Evolutionary conservation across 495 filamentous ascomycete genomes (phyloP).

Genomic region (Aspergillus conjunctus): DNA sequence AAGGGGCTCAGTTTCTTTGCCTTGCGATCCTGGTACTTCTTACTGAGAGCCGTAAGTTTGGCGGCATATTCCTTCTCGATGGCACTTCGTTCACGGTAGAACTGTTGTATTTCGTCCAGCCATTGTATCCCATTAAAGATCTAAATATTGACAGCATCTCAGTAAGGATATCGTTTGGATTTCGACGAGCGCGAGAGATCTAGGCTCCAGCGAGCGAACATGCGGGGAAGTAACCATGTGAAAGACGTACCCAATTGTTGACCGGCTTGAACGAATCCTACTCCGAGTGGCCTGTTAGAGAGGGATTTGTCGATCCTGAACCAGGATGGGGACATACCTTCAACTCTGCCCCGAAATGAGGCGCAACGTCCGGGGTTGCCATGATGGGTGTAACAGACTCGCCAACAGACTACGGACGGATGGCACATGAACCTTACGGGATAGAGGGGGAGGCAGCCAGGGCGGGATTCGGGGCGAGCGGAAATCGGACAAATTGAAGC

Average conservation of each 20-base stretch:
- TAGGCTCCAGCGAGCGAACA: slow-evolving; percentile 22
- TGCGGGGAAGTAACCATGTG: slow-evolving; percentile 18
- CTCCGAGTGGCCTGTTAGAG: slow-evolving; percentile 5
- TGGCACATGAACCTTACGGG: slow-evolving; percentile 23
- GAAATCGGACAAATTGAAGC: neutral
- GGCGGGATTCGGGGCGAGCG: neutral
- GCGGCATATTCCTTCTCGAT: slow-evolving; percentile 97
- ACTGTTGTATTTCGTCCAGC: slow-evolving; percentile 96
- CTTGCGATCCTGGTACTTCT: slow-evolving; percentile 97
- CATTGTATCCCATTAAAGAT: slow-evolving; percentile 84
- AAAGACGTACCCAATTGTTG: slow-evolving; percentile 74
- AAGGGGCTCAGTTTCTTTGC: slow-evolving; percentile 82
- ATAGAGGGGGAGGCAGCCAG: neutral
- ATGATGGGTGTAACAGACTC: slow-evolving; percentile 46
- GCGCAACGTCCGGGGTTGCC: slow-evolving; percentile 72
- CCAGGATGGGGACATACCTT: slow-evolving; percentile 61
- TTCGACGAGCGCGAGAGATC: slow-evolving; percentile 23
- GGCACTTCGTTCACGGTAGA: slow-evolving; percentile 88
- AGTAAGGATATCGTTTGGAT: slow-evolving; percentile 26
- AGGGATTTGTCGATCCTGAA: neutral
- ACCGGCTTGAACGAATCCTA: slow-evolving; percentile 95
- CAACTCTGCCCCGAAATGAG: slow-evolving; percentile 85
- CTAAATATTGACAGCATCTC: slow-evolving; percentile 40
- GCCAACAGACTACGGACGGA: slow-evolving; percentile 10
- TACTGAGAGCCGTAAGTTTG: slow-evolving; percentile 82